These are phyloP conservation scores for Holtermanniella nyarrowii DNA, from an alignment of 768 basidiomycete genomes.

Conservation along the genomic window DNA sequence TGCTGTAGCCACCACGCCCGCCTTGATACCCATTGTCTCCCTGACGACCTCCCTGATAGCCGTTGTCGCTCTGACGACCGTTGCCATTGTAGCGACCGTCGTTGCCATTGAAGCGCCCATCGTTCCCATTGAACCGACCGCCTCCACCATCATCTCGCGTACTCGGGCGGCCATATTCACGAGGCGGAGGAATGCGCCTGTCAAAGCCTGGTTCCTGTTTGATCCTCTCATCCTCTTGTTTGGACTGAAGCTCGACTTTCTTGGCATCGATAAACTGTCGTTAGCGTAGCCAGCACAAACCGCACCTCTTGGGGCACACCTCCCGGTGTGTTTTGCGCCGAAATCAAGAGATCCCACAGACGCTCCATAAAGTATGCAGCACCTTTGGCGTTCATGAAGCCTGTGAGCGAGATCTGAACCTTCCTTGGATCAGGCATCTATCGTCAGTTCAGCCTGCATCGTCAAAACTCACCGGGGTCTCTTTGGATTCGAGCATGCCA, in stretches of 20 bases:
- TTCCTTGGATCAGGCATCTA: slow-evolving; percentile 85
- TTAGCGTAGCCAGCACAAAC: neutral
- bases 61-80: neutral
- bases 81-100: neutral
- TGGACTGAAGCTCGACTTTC: slow-evolving; percentile 33
- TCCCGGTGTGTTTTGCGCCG: slow-evolving; percentile 77
- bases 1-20: neutral
- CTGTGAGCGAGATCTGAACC: slow-evolving; percentile 89
- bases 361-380: slow-evolving; percentile 77
- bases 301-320: slow-evolving; percentile 68
- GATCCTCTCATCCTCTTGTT: slow-evolving; percentile 18
- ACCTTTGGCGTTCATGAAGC: slow-evolving; percentile 71
- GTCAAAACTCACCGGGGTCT: slow-evolving; percentile 57
- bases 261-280: slow-evolving; percentile 38
- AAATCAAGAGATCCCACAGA: slow-evolving; percentile 83
- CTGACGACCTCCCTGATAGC: neutral
- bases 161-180: slow-evolving; percentile 9
- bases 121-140: slow-evolving; percentile 18
- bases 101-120: slow-evolving; percentile 4
- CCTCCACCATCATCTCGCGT: neutral
- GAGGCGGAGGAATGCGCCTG: slow-evolving; percentile 1
- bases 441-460: neutral
- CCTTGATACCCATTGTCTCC: neutral
- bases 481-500: slow-evolving; percentile 79
- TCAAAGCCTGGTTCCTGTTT: slow-evolving; percentile 13